Base-by-base conservation (phyloP, 441 rosid genomes). In the Macaranga tanarius region DNA sequence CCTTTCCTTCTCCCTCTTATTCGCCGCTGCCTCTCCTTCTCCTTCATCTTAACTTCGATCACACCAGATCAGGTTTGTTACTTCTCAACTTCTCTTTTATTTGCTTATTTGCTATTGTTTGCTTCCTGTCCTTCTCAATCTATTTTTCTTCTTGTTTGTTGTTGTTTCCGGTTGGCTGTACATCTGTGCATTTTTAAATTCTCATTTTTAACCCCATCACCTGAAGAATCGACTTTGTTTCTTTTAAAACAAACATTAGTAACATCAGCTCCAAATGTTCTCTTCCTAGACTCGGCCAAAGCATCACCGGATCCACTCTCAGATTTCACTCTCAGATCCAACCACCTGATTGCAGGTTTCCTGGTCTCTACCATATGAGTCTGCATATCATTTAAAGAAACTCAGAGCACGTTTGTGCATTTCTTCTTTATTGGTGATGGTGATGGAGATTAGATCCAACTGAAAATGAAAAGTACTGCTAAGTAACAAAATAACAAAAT, bases 321-420 rank as follows among this genome's bases (percentile, higher is more conserved):
- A 42, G 77, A 69, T 71, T 84, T 87, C 40, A 83, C 85, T 59
- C 71, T 79, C 51, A 82, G 75, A 56, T 98, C 96, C 75, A 92
- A 73, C 98, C 98, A 92, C 78, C 90, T 91, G 79, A 95, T 92
- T 50, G 98, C 97, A 74, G 97, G 97, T 79, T 92, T 95, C 80
- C 97, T 80, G 57, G 86, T 73, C 62, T 92, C 93, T 71, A 84
- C 17, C 4, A 88, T 84, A 78, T 91, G 99, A 58, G 96, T 92
- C 99, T 95, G 95, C 80, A 82, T 44, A 62, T 34, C 51, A 67
- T 61, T 56, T 22, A 61, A 20, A 13, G 47, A 62, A 51, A 6
- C 19, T 75, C 54, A 64, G 55, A 54, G 59, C 62, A 17, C 67
- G 58, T 48, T 16, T 0, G 25, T 20, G 12, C 50, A 44, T 34